Evolutionary conservation across 2,329 filamentous ascomycete species (phyloP), one percentile per base, ranked within the genome.

Genomic region (Dactylellina parvicollis): DNA sequence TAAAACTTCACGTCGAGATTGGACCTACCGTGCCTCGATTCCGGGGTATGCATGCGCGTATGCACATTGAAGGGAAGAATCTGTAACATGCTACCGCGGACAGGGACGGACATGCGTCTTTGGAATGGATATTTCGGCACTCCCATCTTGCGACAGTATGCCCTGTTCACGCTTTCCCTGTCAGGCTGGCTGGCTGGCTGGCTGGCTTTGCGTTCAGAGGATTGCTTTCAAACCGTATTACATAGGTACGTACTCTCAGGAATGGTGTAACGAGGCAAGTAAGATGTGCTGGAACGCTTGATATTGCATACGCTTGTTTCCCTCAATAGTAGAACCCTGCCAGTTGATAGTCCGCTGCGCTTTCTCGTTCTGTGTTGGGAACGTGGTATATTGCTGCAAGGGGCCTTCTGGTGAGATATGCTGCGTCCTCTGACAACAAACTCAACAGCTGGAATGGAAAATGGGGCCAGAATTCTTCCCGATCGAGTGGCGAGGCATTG

Each of bases 331-430:
- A 4, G n/a, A 40, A 16, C 10, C n/a, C n/a, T 12, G 7, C 24
- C 16, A 24, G 3, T 10, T 20, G 20, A 47, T 47, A 47, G 20
- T 44, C 54, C n/a, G n/a, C 14, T 34, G 7, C 36, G 46, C 26
- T 55, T 65, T 56, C 49, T 47, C 26, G 34, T 60, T 64, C 40
- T 72, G 67, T 26, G 67, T 72, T 72, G 67, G 55, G 67, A 72
- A 72, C 67, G 67, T 72, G 67, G 67, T 72, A 72, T 38, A 57
- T 64, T 65, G 16, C 34, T 42, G 40, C 54, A 56, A 62, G 47
- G 66, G 67, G 65, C 14, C 18, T 20, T 22, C 26, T 34, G 36
- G 10, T 36, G 18, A 57, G 42, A 56, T 46, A 55, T 67, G 61
- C 40, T 30, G 40, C 20, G 3, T 22, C 12, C 20, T n/a, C n/a